These are phyloP conservation scores for Irpex sp. DNA, from an alignment of 1,284 basidiomycete genomes.

Conservation along the genomic window DNA sequence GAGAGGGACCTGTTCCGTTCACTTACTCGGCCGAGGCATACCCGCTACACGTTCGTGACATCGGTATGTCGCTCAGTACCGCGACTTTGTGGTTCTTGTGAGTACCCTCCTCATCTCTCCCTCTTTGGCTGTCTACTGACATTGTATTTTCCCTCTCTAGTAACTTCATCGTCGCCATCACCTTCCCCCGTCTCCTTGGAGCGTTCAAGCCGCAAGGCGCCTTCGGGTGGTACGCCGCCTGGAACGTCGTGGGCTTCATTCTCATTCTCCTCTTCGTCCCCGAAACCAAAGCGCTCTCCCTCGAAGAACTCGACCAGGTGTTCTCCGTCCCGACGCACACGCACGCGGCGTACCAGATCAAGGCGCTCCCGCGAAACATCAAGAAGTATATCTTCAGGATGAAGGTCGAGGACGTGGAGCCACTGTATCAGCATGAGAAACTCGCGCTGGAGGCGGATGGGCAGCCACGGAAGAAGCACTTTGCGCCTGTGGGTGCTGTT, in stretches of 20 bases:
- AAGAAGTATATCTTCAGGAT: slow-evolving; percentile 56
- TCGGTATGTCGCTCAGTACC: slow-evolving; percentile 70
- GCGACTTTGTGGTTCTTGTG: slow-evolving; percentile 63
- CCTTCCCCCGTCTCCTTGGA: slow-evolving; percentile 63
- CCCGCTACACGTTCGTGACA: slow-evolving; percentile 69
- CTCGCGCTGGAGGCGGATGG: no score
- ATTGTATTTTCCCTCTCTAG: slow-evolving; percentile 16
- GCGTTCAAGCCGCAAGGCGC: slow-evolving; percentile 70
- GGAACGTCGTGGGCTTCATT: slow-evolving; percentile 52
- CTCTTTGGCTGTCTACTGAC: not conserved
- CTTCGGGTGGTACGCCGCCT: slow-evolving; percentile 59
- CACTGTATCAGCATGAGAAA: slow-evolving; percentile 47
- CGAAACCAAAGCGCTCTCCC: slow-evolving; percentile 78
- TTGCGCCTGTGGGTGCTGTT: no score
- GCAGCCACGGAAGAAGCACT: no score
- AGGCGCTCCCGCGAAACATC: slow-evolving; percentile 55
- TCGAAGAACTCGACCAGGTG: slow-evolving; percentile 72
- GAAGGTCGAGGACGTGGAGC: slow-evolving; percentile 41
- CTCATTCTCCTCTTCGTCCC: slow-evolving; percentile 65
- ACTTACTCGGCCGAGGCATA: slow-evolving; percentile 78
- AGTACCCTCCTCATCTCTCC: slow-evolving; percentile 13
- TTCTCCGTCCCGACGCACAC: slow-evolving; percentile 66
- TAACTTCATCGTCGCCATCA: slow-evolving; percentile 69
- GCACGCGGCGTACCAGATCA: slow-evolving; percentile 65
- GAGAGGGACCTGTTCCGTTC: slow-evolving; percentile 81